A percentile compares a stretch with the other conserved stretches of the same genome.
These are phyloP conservation scores for Malania oleifera DNA, from an alignment of 164 flowering plant species.

Conservation along the genomic window DNA sequence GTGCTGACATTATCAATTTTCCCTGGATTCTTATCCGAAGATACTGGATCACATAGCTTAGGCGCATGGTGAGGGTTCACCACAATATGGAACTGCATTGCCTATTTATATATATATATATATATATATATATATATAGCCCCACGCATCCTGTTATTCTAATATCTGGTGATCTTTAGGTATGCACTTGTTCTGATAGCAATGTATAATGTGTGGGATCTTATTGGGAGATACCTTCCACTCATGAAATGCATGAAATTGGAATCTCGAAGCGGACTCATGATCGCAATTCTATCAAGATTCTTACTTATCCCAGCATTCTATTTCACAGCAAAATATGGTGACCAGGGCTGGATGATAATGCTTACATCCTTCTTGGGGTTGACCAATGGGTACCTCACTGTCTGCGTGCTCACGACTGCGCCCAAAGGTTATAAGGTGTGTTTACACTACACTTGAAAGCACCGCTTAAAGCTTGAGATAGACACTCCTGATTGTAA, in stretches of 20 bases:
- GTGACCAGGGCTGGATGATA: conserved; percentile 84
- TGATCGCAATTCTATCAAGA: conserved; percentile 37
- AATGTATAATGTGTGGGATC: conserved; percentile 62
- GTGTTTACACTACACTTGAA: conserved; percentile 4
- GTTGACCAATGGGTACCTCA: conserved; percentile 59
- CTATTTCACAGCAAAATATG: conserved; percentile 73
- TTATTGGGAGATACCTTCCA: conserved; percentile 65
- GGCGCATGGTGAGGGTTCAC: conserved; percentile 53
- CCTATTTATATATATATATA: too few relatives aligned
- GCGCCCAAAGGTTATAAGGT: conserved; percentile 88
- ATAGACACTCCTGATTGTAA: too few relatives aligned
- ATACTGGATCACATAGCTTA: conserved; percentile 68
- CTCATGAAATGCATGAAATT: conserved; percentile 39
- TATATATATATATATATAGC: too few relatives aligned
- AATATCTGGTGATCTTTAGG: conserved; percentile 28
- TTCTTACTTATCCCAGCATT: conserved; percentile 68
- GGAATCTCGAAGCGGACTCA: conserved; percentile 43
- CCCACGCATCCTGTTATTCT: too few relatives aligned
- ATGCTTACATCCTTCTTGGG: conserved; percentile 60
- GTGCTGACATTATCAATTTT: conserved; percentile 67
- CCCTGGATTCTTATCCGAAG: conserved; percentile 78
- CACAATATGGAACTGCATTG: not conserved
- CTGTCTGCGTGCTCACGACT: conserved; percentile 61
- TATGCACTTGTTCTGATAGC: conserved; percentile 74
- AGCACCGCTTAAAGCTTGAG: not conserved